A percentile compares a stretch with the other conserved stretches of the same genome.
phyloP scores from a whole-genome alignment of 2,329 filamentous ascomycete genomes.

The Cercospora nicotianae region DNA sequence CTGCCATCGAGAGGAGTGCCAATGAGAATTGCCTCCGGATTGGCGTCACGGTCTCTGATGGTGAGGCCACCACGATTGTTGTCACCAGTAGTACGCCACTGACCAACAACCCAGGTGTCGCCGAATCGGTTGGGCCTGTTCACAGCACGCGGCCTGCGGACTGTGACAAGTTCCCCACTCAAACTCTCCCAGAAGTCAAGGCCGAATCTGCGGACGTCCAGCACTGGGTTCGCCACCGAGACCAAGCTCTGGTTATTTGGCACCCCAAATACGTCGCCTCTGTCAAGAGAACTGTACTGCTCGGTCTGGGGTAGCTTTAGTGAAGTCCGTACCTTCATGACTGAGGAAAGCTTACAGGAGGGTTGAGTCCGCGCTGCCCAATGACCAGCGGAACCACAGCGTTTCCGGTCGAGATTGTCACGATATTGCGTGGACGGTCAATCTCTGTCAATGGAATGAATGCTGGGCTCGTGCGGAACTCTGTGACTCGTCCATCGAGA shows the following conservation, averaged over 20 bases:
- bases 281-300: conserved; percentile 62
- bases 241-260: conserved; percentile 63
- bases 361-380: conserved; percentile 54
- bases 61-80: conserved; percentile 67
- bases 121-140: conserved; percentile 64
- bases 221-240: conserved; percentile 59
- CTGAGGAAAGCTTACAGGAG: conserved; percentile 45
- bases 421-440: conserved; percentile 55
- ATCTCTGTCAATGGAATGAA: conserved; percentile 68
- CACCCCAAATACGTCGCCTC: conserved; percentile 63
- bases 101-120: conserved; percentile 68
- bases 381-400: conserved; percentile 60
- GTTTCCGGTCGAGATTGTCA: conserved; percentile 56
- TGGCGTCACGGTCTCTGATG: conserved; percentile 62
- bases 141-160: conserved; percentile 58
- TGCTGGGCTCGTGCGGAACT: conserved; percentile 57
- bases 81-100: conserved; percentile 62
- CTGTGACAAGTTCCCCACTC: conserved; percentile 65
- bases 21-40: conserved; percentile 68
- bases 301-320: conserved; percentile 42
- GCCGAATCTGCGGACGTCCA: conserved; percentile 63
- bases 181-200: conserved; percentile 75
- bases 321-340: too few species aligned
- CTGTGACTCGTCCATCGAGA: conserved; percentile 60
- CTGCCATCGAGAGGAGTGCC: conserved; percentile 65